Evolutionary conservation across 2,329 filamentous ascomycete genomes (phyloP).

Genomic region (Pezicula neosporulosa): DNA sequence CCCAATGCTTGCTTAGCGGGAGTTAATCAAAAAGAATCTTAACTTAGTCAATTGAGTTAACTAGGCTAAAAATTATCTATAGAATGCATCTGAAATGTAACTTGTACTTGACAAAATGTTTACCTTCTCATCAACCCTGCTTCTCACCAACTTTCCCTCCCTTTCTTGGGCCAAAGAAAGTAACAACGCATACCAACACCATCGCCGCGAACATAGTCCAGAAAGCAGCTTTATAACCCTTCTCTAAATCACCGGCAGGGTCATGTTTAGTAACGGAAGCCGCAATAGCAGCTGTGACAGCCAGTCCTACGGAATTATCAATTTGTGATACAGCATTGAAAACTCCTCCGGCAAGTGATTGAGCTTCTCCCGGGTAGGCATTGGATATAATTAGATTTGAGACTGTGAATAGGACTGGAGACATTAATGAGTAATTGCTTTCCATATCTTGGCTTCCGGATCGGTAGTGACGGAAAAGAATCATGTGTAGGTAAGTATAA

Average conservation of each 20-base stretch:
- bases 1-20: no score
- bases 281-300: conserved; percentile 45
- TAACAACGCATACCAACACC: conserved; percentile 26
- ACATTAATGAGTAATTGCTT: no score
- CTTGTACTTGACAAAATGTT: no score
- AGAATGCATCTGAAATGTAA: no score
- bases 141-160: conserved; percentile 35
- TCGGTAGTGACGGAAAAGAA: no score
- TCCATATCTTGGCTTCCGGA: no score
- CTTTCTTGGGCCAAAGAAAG: conserved; percentile 33
- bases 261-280: conserved; percentile 27
- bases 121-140: neutral
- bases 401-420: conserved; percentile 47
- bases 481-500: no score
- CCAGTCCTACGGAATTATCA: conserved; percentile 48
- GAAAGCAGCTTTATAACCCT: conserved; percentile 37
- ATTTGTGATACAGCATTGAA: conserved; percentile 58
- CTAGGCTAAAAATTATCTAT: no score
- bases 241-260: conserved; percentile 31
- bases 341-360: conserved; percentile 56
- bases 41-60: no score
- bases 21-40: no score
- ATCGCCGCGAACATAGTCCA: conserved; percentile 37
- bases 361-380: conserved; percentile 50
- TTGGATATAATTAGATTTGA: conserved; percentile 48